Percentiles rank a stretch among this genome's conserved stretches.
Conservation (phyloP, 768 basidiomycete genomes). For the Tulasnella sp. region DNA sequence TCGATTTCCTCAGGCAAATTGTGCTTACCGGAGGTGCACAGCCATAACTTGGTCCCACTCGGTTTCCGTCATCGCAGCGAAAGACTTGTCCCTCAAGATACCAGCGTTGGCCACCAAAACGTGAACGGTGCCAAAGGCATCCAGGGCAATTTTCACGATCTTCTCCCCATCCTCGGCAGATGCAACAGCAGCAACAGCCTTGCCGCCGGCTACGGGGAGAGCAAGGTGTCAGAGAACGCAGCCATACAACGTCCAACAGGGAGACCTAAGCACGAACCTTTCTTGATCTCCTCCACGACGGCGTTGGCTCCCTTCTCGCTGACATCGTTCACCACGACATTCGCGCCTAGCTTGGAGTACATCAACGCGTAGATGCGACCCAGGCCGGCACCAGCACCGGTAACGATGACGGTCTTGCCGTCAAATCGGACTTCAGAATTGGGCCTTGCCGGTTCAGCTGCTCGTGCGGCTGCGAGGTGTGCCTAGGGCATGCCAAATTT, state of each 20-base stretch:
- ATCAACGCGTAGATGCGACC: constrained; percentile 89
- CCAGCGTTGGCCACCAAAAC: constrained; percentile 90
- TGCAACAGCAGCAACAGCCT: constrained; percentile 67
- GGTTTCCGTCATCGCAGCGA: constrained; percentile 78
- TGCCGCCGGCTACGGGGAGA: constrained; percentile 66
- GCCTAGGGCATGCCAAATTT: background rate
- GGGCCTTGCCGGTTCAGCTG: constrained; percentile 61
- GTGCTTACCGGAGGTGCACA: constrained; percentile 64
- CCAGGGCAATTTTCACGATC: constrained; percentile 80
- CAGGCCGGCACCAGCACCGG: constrained; percentile 91
- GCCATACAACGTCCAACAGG: background rate
- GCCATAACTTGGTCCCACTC: constrained; percentile 93
- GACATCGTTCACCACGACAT: constrained; percentile 94
- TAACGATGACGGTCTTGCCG: constrained; percentile 87
- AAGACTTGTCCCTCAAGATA: constrained; percentile 89
- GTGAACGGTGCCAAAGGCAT: constrained; percentile 85
- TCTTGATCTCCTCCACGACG: constrained; percentile 82
- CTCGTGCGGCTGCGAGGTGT: constrained; percentile 20
- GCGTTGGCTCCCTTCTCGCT: constrained; percentile 75
- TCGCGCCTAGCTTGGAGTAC: constrained; percentile 90
- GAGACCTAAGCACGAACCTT: constrained; percentile 45
- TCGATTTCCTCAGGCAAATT: background rate
- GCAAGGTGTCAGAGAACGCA: background rate
- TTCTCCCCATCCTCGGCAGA: constrained; percentile 90
- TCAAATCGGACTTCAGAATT: constrained; percentile 69